Evolutionary conservation across 1,139 yeast species (phyloP), one percentile per base, ranked within the genome.

Genomic region (Lodderomyces jiufengensis): DNA sequence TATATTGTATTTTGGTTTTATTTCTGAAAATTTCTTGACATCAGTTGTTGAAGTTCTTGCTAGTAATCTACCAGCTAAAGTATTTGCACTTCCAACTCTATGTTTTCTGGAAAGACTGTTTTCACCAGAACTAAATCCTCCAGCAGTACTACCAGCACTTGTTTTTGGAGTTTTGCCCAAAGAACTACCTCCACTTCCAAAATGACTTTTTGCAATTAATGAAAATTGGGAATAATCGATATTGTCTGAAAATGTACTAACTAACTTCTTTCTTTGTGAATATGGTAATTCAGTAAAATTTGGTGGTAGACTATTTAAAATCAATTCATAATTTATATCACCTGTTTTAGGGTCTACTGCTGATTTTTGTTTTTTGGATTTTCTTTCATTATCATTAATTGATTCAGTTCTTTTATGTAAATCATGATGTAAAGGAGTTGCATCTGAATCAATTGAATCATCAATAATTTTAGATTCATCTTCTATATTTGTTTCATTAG

Each of bases 261-360:
- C 68, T 23, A 78, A 48, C 47, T 70, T 77, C 43, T 77, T 76
- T 31, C 94, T 62, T 49, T 80, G 85, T 4, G 85, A 78, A 51
- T 82, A 83, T 0, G 90, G 86, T 40, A 81, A 61, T 11, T 76
- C 77, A 33, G 70, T 65, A 51, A 80, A 84, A 49, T 81, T 73
- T 1, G 70, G 61, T 0, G 94, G 92, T 27, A 80, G 57, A 40
- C 71, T 63, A 40, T 59, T 62, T 13, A 70, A 47, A 20, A 71
- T 58, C 31, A 54, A 44, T 41, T 67, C 73, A 47, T 63, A 68
- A 42, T 62, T 59, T 18, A 60, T 44, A 23, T 58, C 68, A 10
- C 61, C 66, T 5, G 57, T 55, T 11, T 41, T 50, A 18, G 59
- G 57, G 29, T 54, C 53, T n/a, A 52, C 39, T 3, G 45, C 38